A percentile compares a stretch with the other conserved stretches of the same genome.
These are phyloP conservation scores for Phytophthora rubi DNA, from an alignment of 352 stramenopile genomes.

Conservation along the genomic window DNA sequence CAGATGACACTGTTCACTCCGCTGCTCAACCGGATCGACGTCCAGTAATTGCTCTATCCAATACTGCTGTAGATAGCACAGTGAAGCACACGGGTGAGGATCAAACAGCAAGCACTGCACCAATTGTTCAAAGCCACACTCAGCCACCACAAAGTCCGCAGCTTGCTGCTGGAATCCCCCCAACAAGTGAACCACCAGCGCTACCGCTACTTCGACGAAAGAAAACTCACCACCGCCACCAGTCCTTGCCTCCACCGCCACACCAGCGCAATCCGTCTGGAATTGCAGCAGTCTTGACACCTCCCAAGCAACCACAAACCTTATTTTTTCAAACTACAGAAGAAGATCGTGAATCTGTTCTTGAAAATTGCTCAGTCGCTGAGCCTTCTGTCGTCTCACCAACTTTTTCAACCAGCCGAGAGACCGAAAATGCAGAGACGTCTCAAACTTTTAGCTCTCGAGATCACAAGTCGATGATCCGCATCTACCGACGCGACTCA, in stretches of 20 bases:
- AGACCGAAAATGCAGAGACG: neutral
- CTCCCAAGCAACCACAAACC: conserved; percentile 22
- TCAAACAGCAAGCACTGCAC: neutral
- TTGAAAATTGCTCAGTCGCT: conserved; percentile 19
- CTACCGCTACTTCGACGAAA: conserved; percentile 28
- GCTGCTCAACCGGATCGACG: neutral
- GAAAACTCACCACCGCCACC: conserved; percentile 23
- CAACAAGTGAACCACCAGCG: conserved; percentile 2
- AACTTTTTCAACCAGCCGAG: conserved; percentile 4
- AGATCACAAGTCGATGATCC: conserved; percentile 8
- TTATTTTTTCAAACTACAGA: conserved; percentile 35
- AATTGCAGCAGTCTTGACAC: conserved; percentile 5
- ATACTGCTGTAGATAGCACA: neutral
- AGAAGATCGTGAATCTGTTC: conserved; percentile 19
- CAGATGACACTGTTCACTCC: neutral
- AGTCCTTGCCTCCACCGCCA: conserved; percentile 15
- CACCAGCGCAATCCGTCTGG: conserved; percentile 14
- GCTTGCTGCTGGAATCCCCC: neutral
- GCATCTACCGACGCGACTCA: conserved; percentile 3
- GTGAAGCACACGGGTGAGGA: neutral
- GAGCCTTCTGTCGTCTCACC: conserved; percentile 18
- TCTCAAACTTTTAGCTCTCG: conserved; percentile 1
- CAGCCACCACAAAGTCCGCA: neutral
- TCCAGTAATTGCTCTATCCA: neutral
- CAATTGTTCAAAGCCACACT: neutral